Evolutionary conservation across 768 basidiomycete species (phyloP), one percentile per base, ranked within the genome.

Genomic region (Boletus rubescentipes): DNA sequence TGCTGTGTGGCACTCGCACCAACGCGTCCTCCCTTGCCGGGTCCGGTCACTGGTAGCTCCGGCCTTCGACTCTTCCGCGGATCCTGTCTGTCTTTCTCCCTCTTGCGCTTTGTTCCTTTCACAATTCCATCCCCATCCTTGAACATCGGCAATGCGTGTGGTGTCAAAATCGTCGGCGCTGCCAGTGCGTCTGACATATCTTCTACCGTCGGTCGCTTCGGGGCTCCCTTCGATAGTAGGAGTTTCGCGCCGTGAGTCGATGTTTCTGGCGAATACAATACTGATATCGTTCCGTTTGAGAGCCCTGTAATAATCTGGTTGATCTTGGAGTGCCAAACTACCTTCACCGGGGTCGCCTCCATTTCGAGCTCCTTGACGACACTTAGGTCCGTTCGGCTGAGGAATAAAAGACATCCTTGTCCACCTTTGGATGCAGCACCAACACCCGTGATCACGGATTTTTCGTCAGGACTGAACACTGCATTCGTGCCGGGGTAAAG

Each of bases 1-100:
- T 98, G 94, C 63, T 98, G 95, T 46, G 93, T 98, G 16, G 96
- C 96, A 74, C 93, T 95, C 32, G 93, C 93, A 37, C 97, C 97
- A 37, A 99, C 91, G 37, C 97, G 77, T 49, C 97, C 97, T 20
- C 97, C 97, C 64, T 82, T 82, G 49, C 97, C 97, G 12, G 93
- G 94, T 12, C 97, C 97, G 58, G 80, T 87, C 49, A 99, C 86
- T 26, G 97, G 97, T 64, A 96, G 77, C 67, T 93, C 92, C 20
- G 97, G 97, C 60, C 94, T 81, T 65, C 83, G 83, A 73, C 91
- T 93, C 82, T 97, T 97, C 65, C 90, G 82, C 38, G 91, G 89
- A 74, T 97, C 93, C 79, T 83, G 72, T 59, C 91, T 75, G 59
- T 93, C 91, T 74, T 88, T 93, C 62, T 98, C 94, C 56, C 89